Base-by-base conservation (phyloP, 306 rosid species). In the Calophaca sinica region DNA sequence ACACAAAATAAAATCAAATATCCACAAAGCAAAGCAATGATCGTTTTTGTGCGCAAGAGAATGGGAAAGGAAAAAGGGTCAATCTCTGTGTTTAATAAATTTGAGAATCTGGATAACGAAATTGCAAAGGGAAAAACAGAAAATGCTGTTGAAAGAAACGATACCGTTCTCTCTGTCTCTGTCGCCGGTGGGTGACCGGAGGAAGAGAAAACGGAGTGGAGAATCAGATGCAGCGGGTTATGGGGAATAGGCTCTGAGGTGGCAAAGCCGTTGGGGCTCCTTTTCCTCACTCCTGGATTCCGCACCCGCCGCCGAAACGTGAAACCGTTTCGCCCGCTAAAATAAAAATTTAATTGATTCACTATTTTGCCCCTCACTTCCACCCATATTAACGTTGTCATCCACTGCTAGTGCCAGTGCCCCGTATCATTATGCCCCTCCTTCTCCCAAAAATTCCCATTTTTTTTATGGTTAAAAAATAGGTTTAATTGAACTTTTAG, bases 301-400 rank as follows among this genome's bases (percentile, higher is more conserved):
- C 14, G 58, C 74, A 58, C 41, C 63, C 70, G 62, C 81, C 86
- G 54, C 70, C 57, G 53, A 84, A 63, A 71, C 51, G 63, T 63
- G 45, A 59, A 81, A 80, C 86, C 78, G 83, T 87, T 80, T 51
- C 29, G 42, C 67, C 52, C 71, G 76, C 64, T 65, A 77, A 70
- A 54, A 29, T 13, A 64, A 77, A 6, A 12, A 14, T 26, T 4
- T 2, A 9, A 0, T 29, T 46, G 5, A 72, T 65, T 79, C 26
- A 70, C 85, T 32, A 46, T 76, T 76, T 81, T 83, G 52, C 69
- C 89, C 85, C 64, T 66, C 62, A 1, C 14, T 44, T 70, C 13
- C 13, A 31, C 3, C 32, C 74, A 10, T 33, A 61, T 67, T 77
- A 13, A 50, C 70, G 38, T n/a, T 32, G 7, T 70, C 39, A 58